Conservation (phyloP, 805 yeast genomes). For the Nakazawaea populi region DNA sequence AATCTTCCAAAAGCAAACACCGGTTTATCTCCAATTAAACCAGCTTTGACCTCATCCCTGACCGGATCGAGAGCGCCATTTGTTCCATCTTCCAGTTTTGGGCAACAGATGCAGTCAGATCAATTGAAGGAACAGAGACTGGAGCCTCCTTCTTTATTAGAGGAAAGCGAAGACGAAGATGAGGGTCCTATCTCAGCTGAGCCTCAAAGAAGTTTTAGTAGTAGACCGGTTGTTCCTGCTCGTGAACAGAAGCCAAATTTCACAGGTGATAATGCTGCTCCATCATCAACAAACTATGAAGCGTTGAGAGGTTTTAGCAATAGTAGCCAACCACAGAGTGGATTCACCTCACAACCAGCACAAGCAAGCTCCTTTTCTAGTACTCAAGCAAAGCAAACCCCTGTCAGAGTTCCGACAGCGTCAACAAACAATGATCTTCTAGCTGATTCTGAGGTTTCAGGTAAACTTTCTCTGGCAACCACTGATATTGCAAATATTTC, state of each 20-base stretch:
- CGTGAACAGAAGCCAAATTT: slow-evolving; percentile 29
- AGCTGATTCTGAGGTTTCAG: slow-evolving; percentile 57
- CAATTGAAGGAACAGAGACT: slow-evolving; percentile 22
- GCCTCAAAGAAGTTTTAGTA: slow-evolving; percentile 18
- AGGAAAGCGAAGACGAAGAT: slow-evolving; percentile 29
- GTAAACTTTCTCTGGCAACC: slow-evolving; percentile 70
- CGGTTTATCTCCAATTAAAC: neutral
- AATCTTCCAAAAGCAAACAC: slow-evolving; percentile 8
- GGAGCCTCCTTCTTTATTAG: slow-evolving; percentile 24
- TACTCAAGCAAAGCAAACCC: slow-evolving; percentile 13
- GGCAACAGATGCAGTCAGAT: slow-evolving; percentile 52
- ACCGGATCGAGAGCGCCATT: slow-evolving; percentile 38
- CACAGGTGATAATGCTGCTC: slow-evolving; percentile 17
- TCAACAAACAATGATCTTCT: slow-evolving; percentile 39
- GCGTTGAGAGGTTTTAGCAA: slow-evolving; percentile 34
- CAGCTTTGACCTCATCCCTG: slow-evolving; percentile 23
- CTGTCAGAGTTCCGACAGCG: slow-evolving; percentile 11
- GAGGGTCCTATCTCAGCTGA: slow-evolving; percentile 20
- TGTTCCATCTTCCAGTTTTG: slow-evolving; percentile 81
- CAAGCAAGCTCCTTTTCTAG: neutral
- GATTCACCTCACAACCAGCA: slow-evolving; percentile 13
- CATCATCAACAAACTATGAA: slow-evolving; percentile 35
- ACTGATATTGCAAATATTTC: slow-evolving; percentile 83
- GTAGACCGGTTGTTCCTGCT: slow-evolving; percentile 28
- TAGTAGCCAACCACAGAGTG: slow-evolving; percentile 9